Conservation (phyloP, 305 asterid species). For the Fraxinus ornus region DNA sequence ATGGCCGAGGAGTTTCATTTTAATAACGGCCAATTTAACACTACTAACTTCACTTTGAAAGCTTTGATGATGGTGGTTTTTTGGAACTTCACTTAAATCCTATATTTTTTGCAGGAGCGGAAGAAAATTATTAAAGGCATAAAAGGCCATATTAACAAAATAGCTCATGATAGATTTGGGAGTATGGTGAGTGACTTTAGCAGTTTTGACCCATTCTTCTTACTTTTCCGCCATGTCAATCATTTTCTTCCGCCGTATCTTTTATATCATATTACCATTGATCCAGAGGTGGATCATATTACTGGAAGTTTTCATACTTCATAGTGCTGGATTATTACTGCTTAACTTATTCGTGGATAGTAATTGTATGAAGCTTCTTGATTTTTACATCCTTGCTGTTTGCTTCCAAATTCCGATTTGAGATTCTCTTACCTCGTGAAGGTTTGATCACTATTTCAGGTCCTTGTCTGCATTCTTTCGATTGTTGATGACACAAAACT, state of each 20-base stretch:
- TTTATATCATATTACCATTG: not conserved
- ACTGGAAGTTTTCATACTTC: not conserved
- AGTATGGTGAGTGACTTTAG: constrained; percentile 49
- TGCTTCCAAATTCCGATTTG: not conserved
- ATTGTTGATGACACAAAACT: constrained; percentile 94
- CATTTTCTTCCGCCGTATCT: not conserved
- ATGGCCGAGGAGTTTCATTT: constrained; percentile 2
- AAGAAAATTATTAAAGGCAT: constrained; percentile 92
- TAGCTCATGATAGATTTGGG: constrained; percentile 76
- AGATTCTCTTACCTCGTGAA: not conserved
- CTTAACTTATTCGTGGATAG: not conserved
- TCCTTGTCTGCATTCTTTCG: constrained; percentile 74
- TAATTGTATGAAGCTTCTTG: not conserved
- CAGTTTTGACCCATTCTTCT: constrained; percentile 1
- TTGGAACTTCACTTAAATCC: constrained; percentile 9
- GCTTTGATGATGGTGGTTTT: not conserved
- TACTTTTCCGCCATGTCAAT: not conserved
- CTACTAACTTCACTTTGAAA: constrained; percentile 15
- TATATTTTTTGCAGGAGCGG: constrained; percentile 58
- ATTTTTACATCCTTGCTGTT: not conserved
- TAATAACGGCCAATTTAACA: constrained; percentile 1
- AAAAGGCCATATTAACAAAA: constrained; percentile 73
- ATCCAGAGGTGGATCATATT: not conserved
- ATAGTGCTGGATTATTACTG: not conserved
- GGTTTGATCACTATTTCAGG: constrained; percentile 47